Base-by-base conservation (phyloP, 1,139 yeast species). In the Yamadazyma conglobata region DNA sequence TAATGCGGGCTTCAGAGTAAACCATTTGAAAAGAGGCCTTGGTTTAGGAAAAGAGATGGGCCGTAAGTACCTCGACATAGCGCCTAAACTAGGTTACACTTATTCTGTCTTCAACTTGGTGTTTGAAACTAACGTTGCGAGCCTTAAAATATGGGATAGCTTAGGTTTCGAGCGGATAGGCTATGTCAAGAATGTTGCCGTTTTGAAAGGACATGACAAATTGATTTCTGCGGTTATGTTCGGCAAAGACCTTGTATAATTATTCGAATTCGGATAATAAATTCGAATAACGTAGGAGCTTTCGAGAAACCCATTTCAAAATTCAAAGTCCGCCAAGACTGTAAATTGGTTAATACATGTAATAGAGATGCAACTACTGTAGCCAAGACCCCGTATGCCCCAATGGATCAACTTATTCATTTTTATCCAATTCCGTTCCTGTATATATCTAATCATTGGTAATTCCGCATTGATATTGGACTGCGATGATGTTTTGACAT, bases 61-160 rank as follows among this genome's bases (percentile, higher is more conserved):
- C 6, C 54, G 57, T 33, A 58, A 68, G 26, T 86, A 82, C 47
- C 50, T 84, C 25, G 52, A 56, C 25, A 73, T 79, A 70, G 94
- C 88, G 0, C 87, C 88, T 0, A 48, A 64, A 32, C 57, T 85
- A 26, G 94, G 94, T 0, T 86, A 79, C 55, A 75, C 69, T 4
- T 83, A 82, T 48, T 77, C 87, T 6, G 88, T 86, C n/a, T 86
- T 82, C 63, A 86, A 86, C 51, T 62, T 86, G 32, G 95, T 86
- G 1, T 85, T 78, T 50, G 88, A 68, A 33, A 75, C 85, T 3
- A 85, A 86, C 47, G 59, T 56, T 1, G 93, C 85, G 3, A 79
- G 89, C 44, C 48, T 66, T 44, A 67, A 58, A 43, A 79, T 83
- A 35, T 86, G 95, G 95, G 94, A 85, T 30, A 43, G 60, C 2